A percentile compares a stretch with the other conserved stretches of the same genome.
These are phyloP conservation scores for Lactarius sp. DNA, from an alignment of 768 basidiomycete genomes.

Conservation along the genomic window DNA sequence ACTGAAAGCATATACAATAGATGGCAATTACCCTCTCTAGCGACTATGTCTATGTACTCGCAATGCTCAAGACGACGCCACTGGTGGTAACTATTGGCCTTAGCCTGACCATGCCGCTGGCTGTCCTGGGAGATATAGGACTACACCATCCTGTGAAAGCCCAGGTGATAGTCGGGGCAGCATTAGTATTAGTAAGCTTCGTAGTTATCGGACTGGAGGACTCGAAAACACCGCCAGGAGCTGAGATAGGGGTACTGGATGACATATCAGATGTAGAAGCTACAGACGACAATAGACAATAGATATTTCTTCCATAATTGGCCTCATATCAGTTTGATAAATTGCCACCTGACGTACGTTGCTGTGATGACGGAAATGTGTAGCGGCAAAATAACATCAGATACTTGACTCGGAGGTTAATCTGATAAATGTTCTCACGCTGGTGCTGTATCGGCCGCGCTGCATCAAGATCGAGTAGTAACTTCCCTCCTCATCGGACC, in stretches of 20 bases:
- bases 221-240: constrained; percentile 29
- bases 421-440: background rate
- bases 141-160: constrained; percentile 51
- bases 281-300: constrained; percentile 3
- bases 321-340: too few relatives aligned
- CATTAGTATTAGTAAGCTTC: constrained; percentile 73
- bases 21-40: constrained; percentile 80
- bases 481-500: constrained; percentile 7
- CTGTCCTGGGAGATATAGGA: constrained; percentile 75
- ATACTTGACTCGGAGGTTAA: background rate
- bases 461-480: background rate
- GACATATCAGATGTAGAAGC: background rate
- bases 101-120: constrained; percentile 89
- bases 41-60: constrained; percentile 81
- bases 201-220: constrained; percentile 63
- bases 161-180: constrained; percentile 68
- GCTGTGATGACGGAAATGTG: too few relatives aligned
- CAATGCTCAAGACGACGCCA: constrained; percentile 97
- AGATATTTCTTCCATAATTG: background rate
- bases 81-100: constrained; percentile 90
- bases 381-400: background rate
- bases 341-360: too few relatives aligned
- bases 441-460: background rate
- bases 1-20: constrained; percentile 34
- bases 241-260: constrained; percentile 6